phyloP scores from a whole-genome alignment of 2,329 filamentous ascomycete genomes.

The Phoma sp. region DNA sequence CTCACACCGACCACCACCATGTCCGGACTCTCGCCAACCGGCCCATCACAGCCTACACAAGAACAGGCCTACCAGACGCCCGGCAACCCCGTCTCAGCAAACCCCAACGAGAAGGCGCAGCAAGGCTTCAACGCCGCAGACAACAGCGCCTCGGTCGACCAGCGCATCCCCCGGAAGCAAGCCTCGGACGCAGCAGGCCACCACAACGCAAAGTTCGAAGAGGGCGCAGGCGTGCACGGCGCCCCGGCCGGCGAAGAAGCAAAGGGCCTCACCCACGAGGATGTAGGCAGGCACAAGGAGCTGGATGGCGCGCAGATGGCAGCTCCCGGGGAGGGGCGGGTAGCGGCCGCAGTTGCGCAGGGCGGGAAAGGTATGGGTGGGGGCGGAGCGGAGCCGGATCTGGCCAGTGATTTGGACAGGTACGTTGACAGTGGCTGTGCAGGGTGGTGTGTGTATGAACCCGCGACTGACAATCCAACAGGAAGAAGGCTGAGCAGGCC shows the following conservation, averaged over 20 bases:
- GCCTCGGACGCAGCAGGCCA: constrained; percentile 48
- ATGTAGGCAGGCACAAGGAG: constrained; percentile 54
- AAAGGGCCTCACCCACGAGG: constrained; percentile 48
- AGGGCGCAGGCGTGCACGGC: constrained; percentile 50
- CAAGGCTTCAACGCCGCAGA: constrained; percentile 45
- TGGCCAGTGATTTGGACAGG: constrained; percentile 55
- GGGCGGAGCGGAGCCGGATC: constrained; percentile 48
- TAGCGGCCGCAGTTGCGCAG: constrained; percentile 51
- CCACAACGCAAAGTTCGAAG: constrained; percentile 39
- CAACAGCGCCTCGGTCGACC: constrained; percentile 37
- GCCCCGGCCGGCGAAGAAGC: constrained; percentile 53
- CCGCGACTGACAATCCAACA: constrained; percentile 23
- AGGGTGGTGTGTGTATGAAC: background rate
- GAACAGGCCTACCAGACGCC: constrained; percentile 55
- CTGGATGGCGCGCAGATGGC: constrained; percentile 57
- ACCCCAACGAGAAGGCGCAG: constrained; percentile 47
- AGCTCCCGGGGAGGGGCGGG: constrained; percentile 54
- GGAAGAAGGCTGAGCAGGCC: constrained; percentile 59
- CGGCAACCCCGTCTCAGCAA: constrained; percentile 54
- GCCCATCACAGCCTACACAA: constrained; percentile 53
- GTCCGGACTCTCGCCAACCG: constrained; percentile 50
- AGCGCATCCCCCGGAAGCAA: constrained; percentile 50
- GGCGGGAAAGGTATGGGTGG: constrained; percentile 37
- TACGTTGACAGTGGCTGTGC: constrained; percentile 12
- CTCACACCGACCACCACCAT: constrained; percentile 28